These are phyloP conservation scores for Pythium insidiosum DNA, from an alignment of 352 stramenopile species.

Conservation along the genomic window DNA sequence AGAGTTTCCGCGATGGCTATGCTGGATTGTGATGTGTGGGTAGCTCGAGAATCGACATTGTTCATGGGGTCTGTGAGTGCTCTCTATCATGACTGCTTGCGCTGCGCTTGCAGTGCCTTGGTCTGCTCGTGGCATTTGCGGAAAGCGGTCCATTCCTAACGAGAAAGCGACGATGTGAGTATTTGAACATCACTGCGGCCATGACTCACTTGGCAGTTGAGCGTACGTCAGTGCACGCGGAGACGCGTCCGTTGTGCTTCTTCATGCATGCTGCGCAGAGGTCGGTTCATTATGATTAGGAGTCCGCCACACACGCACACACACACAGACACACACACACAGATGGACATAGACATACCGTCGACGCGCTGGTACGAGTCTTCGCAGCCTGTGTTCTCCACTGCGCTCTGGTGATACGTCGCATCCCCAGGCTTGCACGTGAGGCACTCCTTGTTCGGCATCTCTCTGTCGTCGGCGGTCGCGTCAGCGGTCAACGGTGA, in stretches of 20 bases:
- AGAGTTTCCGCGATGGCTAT: too few species aligned
- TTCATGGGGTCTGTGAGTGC: too few species aligned
- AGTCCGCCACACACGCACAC: too few species aligned
- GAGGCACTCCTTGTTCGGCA: slow-evolving; percentile 59
- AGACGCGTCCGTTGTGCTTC: slow-evolving; percentile 62
- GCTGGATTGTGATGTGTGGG: too few species aligned
- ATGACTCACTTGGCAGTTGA: not conserved
- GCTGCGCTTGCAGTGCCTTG: slow-evolving; percentile 26
- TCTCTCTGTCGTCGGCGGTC: too few species aligned
- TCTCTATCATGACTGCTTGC: too few species aligned
- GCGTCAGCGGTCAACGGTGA: too few species aligned
- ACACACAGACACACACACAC: too few species aligned
- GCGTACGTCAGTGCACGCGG: slow-evolving; percentile 50
- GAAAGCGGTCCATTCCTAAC: slow-evolving; percentile 63
- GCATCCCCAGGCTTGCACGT: slow-evolving; percentile 65
- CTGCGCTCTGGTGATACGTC: slow-evolving; percentile 56
- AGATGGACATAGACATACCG: too few species aligned
- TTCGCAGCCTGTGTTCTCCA: slow-evolving; percentile 64
- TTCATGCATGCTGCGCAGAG: slow-evolving; percentile 86
- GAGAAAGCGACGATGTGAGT: not conserved
- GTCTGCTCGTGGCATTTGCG: slow-evolving; percentile 63
- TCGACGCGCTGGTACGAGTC: slow-evolving; percentile 57
- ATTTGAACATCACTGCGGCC: not conserved
- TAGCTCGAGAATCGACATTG: too few species aligned
- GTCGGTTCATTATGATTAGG: too few species aligned